Base-by-base conservation (phyloP, 495 filamentous ascomycete genomes). In the Penicillium paxilli region DNA sequence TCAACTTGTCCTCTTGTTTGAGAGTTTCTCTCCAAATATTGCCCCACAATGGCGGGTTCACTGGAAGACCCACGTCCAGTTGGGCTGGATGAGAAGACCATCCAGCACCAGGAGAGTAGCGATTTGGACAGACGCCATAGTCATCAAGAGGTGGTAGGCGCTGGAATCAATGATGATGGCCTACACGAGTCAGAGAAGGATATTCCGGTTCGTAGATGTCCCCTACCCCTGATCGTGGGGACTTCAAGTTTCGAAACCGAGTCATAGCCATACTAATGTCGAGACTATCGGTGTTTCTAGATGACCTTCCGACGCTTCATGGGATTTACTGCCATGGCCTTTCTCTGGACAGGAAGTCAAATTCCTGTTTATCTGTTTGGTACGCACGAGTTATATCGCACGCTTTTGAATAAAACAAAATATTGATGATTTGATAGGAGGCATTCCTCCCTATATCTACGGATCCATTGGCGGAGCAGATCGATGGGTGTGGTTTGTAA, bases 401-500 rank as follows among this genome's bases (percentile, higher is more conserved):
- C 5, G 8, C n/a, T n/a, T n/a, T n/a, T 10, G 40, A 23, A 9
- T 0, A 12, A n/a, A 4, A 38, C 11, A 16, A 32, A 30, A 26
- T 51, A 10, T 52, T 54, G 25, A 52, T n/a, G 16, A n/a, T 33
- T 19, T 37, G 24, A 12, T 14, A 80, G 80, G 80, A 17, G 82
- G 79, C 9, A 79, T 85, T 51, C 83, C 83, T 25, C 84, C 84
- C 0, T 79, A 82, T 63, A 85, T 90, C 44, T 88, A 88, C 62
- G 61, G 68, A 9, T 78, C 83, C 16, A 83, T 91, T 56, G 87
- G 86, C 19, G 87, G 87, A 40, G 62, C 74, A 9, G 82, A 87
- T 63, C 71, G 83, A 58, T 90, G 83, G 82, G 75, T 87, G n/a
- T 90, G 87, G 87, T 83, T 89, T 73, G 80, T 79, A 62, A 32